A percentile compares a stretch with the other conserved stretches of the same genome.
phyloP scores from a whole-genome alignment of 2,329 filamentous ascomycete species.

The Scedosporium boydii region DNA sequence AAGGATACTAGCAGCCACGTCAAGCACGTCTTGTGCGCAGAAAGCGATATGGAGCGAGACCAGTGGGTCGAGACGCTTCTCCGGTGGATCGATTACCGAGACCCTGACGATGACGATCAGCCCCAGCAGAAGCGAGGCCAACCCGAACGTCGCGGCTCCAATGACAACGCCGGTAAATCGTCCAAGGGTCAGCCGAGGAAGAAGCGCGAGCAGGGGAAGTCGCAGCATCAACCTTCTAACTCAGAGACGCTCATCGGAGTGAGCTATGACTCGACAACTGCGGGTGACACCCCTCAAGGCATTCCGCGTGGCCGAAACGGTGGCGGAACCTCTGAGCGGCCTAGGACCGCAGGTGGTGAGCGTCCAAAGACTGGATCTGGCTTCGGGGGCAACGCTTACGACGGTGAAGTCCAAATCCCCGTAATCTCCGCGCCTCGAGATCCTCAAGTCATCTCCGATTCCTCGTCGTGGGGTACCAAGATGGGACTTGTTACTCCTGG shows the following conservation, averaged over 20 bases:
- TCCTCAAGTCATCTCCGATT: slow-evolving; percentile 72
- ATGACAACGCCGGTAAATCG: not conserved
- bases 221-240: slow-evolving; percentile 25
- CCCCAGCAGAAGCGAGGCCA: slow-evolving; percentile 16
- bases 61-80: slow-evolving; percentile 86
- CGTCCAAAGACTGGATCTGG: slow-evolving; percentile 26
- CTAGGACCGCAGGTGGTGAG: slow-evolving; percentile 9
- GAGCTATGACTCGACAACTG: slow-evolving; percentile 46
- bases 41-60: slow-evolving; percentile 87
- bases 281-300: slow-evolving; percentile 34
- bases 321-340: slow-evolving; percentile 19
- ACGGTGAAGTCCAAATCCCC: slow-evolving; percentile 24
- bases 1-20: slow-evolving; percentile 85
- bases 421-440: slow-evolving; percentile 78
- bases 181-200: slow-evolving; percentile 14
- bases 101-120: slow-evolving; percentile 46
- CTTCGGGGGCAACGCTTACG: slow-evolving; percentile 18
- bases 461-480: slow-evolving; percentile 79
- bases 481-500: slow-evolving; percentile 20
- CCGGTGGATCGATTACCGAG: slow-evolving; percentile 74
- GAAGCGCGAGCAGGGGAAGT: slow-evolving; percentile 21
- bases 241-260: slow-evolving; percentile 45
- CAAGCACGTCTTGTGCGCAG: slow-evolving; percentile 89
- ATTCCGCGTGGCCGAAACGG: slow-evolving; percentile 16
- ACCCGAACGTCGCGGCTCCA: slow-evolving; percentile 7